Conservation (phyloP, 2,329 filamentous ascomycete genomes). For the Madurella fahalii region DNA sequence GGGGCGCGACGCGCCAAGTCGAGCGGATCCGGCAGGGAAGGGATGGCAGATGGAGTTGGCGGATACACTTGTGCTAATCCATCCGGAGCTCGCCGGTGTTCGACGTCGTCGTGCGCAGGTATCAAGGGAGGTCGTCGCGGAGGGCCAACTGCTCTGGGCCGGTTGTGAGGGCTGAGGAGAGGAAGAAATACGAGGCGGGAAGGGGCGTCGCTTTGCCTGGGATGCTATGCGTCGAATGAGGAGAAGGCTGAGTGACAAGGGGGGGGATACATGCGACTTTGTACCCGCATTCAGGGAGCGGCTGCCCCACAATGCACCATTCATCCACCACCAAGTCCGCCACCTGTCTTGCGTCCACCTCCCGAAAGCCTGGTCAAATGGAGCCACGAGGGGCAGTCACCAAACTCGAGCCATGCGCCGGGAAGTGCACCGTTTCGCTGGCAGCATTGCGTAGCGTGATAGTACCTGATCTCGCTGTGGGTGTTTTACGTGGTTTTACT, state of each 20-base stretch:
- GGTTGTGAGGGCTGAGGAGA: conserved; percentile 12
- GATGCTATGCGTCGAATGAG: conserved; percentile 23
- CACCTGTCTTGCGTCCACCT: conserved; percentile 6
- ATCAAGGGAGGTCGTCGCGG: conserved; percentile 11
- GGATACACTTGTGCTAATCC: conserved; percentile 2
- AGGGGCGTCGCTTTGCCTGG: conserved; percentile 21
- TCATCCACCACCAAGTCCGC: background rate
- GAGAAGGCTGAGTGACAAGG: conserved; percentile 13
- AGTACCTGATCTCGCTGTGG: too few species aligned
- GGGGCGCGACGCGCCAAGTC: conserved; percentile 1
- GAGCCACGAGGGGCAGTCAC: conserved; percentile 16
- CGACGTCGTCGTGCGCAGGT: background rate
- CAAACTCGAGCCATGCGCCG: background rate
- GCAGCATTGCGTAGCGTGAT: background rate
- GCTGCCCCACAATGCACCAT: conserved; percentile 7
- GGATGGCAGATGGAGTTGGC: conserved; percentile 1
- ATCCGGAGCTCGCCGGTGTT: background rate
- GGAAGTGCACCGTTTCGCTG: conserved; percentile 2
- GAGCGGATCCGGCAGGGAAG: conserved; percentile 9
- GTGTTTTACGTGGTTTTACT: background rate
- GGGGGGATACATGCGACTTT: conserved; percentile 8
- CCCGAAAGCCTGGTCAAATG: conserved; percentile 13
- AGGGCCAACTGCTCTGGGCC: conserved; percentile 4
- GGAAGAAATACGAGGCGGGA: conserved; percentile 28
- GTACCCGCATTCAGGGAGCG: background rate